Evolutionary conservation across 495 filamentous ascomycete species (phyloP).

Genomic region (Aspergillus coremiiformis): DNA sequence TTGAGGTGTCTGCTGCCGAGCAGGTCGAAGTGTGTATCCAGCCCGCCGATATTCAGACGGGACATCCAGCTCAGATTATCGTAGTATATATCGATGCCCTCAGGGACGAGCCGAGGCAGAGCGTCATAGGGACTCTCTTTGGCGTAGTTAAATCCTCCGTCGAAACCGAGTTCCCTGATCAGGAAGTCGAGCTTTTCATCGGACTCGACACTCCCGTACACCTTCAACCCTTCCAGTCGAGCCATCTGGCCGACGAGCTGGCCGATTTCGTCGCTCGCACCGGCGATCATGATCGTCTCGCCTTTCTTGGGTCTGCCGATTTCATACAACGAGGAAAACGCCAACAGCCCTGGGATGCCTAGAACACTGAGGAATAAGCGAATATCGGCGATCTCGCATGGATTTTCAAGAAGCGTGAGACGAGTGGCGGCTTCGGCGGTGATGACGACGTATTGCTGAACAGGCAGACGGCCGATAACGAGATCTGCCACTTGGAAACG

Average conservation of each 20-base stretch:
- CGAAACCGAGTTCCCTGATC: conserved; percentile 56
- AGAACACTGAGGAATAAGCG: conserved; percentile 59
- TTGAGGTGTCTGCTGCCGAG: conserved; percentile 75
- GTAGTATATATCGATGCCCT: conserved; percentile 91
- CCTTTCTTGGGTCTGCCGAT: conserved; percentile 82
- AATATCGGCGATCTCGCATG: conserved; percentile 37
- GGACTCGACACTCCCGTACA: conserved; percentile 68
- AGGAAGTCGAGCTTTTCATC: conserved; percentile 64
- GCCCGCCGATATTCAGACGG: background rate
- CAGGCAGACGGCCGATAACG: conserved; percentile 48
- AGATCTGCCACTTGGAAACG: conserved; percentile 60
- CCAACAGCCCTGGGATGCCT: conserved; percentile 83
- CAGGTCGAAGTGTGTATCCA: background rate
- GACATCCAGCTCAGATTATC: conserved; percentile 59
- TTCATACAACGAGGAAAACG: conserved; percentile 70
- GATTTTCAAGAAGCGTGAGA: conserved; percentile 36
- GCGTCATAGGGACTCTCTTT: conserved; percentile 62
- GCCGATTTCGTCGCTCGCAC: conserved; percentile 80
- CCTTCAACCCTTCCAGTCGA: conserved; percentile 77
- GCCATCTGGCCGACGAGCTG: conserved; percentile 78
- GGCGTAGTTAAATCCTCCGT: conserved; percentile 72
- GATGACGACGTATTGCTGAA: conserved; percentile 53
- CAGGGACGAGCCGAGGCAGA: conserved; percentile 62
- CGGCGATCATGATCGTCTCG: conserved; percentile 79
- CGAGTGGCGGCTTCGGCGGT: conserved; percentile 21